Evolutionary conservation across 2,329 filamentous ascomycete genomes (phyloP).

Genomic region (Shiraia bambusicola): DNA sequence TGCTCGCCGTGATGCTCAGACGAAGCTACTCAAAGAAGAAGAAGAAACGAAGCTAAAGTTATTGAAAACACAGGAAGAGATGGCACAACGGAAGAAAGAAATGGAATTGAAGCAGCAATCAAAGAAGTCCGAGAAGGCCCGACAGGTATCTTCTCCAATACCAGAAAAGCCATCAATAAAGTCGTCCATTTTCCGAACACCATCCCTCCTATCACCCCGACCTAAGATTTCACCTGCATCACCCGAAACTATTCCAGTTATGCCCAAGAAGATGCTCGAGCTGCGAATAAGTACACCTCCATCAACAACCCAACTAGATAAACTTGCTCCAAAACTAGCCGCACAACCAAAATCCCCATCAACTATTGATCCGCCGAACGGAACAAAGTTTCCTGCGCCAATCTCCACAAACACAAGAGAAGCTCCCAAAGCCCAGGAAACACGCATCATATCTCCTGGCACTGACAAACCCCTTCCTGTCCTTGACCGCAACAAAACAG

Average conservation of each 20-base stretch:
- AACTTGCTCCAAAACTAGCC: not conserved
- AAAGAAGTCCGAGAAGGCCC: constrained; percentile 1
- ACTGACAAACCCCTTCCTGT: constrained; percentile 10
- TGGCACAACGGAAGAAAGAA: constrained; percentile 1
- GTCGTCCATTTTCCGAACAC: constrained; percentile 10
- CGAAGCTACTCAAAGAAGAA: constrained; percentile 10
- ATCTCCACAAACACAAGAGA: not conserved
- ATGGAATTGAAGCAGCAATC: not conserved
- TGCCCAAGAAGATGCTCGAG: constrained; percentile 18
- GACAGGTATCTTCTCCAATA: constrained; percentile 3
- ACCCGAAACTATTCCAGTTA: not conserved
- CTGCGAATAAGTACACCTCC: constrained; percentile 14
- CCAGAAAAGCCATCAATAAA: constrained; percentile 1
- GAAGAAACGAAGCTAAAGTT: constrained; percentile 2
- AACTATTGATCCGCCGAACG: not conserved
- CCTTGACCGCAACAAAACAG: constrained; percentile 9
- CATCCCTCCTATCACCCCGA: constrained; percentile 11
- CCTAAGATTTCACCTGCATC: constrained; percentile 2
- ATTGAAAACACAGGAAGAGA: constrained; percentile 3
- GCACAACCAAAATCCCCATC: constrained; percentile 1
- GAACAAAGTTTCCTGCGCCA: not conserved
- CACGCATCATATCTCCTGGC: constrained; percentile 5
- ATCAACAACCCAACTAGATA: constrained; percentile 1
- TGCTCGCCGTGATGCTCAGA: constrained; percentile 8
- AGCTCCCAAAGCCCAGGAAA: not conserved